Base-by-base conservation (phyloP, 2,329 filamentous ascomycete species). In the Kalaharituber pfeilii region DNA sequence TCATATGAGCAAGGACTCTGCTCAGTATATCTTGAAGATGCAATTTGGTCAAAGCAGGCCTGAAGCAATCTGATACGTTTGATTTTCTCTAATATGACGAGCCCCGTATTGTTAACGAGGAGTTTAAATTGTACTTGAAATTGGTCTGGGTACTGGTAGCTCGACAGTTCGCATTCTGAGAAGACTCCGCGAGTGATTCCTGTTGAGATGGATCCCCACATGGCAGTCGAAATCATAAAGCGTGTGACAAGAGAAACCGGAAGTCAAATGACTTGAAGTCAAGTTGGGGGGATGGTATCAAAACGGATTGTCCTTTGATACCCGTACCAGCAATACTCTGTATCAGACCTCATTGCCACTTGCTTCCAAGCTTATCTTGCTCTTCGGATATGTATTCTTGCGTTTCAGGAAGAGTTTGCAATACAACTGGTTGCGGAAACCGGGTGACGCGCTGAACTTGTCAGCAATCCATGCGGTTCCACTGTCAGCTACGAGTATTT, bases 321-420 rank as follows among this genome's bases (percentile, higher is more conserved):
- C 86, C 61, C 87, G 84, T 70, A 91, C 91, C 60, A 79, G 75
- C 63, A 87, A 87, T 66, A 87, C 83, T 2, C 79, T 79, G 0
- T 82, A 82, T 68, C 66, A 84, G 75, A 96, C 96, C 65, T 94
- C 86, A 9, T 87, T 82, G 60, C 91, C 89, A 2, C 74, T 98
- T 49, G 87, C 91, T 51, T 95, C 95, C 75, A 82, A 89, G 69
- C 79, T 96, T 49, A 77, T 96, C 51, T 78, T 45, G 82, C 87
- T 0, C 91, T 91, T 0, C 74, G 89, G 29, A 80, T 79, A 57
- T 88, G 83, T 63, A 79, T 96, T 60, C 86, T 96, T 70, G 94
- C 94, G 87, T 91, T 94, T 65, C 89, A 96, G 72, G 80, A 87
- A 65, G 89, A 96, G 70, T 95, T 95, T 65, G 88, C 88, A 18